Conservation (phyloP, 2,329 filamentous ascomycete genomes). For the Aurifilum marmelostoma region DNA sequence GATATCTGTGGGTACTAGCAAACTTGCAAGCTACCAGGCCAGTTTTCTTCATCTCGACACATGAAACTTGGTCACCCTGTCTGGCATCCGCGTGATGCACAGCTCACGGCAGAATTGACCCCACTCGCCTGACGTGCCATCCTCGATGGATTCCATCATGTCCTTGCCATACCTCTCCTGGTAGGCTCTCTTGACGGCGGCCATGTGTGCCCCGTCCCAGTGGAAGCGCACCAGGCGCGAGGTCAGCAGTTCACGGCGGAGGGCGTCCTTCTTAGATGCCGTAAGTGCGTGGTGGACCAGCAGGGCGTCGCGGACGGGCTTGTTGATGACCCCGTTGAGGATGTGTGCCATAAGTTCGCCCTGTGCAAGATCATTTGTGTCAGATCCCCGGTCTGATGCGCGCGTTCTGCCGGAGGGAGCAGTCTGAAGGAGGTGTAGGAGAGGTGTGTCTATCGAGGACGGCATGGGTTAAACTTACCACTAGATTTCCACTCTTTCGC, state of each 20-base stretch:
- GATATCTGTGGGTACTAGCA: background rate
- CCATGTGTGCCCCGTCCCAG: conserved; percentile 86
- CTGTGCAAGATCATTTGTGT: conserved; percentile 47
- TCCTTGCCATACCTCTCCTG: conserved; percentile 73
- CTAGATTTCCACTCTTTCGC: conserved; percentile 86
- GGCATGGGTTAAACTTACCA: conserved; percentile 72
- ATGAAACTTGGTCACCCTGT: conserved; percentile 57
- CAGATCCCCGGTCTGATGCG: conserved; percentile 16
- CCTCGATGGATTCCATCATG: conserved; percentile 77
- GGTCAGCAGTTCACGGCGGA: conserved; percentile 85
- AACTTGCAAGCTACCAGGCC: background rate
- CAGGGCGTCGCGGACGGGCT: conserved; percentile 87
- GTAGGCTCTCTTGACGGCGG: conserved; percentile 79
- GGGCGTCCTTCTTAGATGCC: conserved; percentile 68
- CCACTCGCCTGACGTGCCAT: conserved; percentile 77
- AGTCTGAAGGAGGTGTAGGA: background rate
- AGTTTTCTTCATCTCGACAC: background rate
- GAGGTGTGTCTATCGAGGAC: background rate
- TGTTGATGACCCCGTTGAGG: conserved; percentile 95
- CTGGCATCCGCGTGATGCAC: conserved; percentile 63
- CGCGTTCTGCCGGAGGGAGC: background rate
- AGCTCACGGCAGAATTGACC: conserved; percentile 75
- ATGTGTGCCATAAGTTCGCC: conserved; percentile 94
- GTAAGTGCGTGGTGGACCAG: conserved; percentile 89
- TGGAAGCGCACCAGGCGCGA: conserved; percentile 86